These are phyloP conservation scores for Aspergillus sp. DNA, from an alignment of 2,329 filamentous ascomycete genomes.

Conservation along the genomic window DNA sequence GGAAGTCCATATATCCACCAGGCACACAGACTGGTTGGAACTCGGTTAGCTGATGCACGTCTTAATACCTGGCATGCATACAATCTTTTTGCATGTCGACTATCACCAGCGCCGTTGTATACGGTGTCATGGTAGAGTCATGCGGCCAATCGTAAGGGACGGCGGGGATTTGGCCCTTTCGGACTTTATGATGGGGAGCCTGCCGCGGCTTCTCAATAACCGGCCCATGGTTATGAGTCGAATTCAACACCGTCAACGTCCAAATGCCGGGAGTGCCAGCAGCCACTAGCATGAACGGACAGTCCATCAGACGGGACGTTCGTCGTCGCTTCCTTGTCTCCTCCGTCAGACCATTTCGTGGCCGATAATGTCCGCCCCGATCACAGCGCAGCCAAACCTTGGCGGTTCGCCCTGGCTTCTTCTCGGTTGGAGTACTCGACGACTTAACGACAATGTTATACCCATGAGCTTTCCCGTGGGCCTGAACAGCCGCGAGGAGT, in stretches of 20 bases:
- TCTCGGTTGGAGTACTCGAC: conserved; percentile 37
- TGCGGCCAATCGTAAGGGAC: conserved; percentile 40
- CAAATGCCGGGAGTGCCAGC: conserved; percentile 36
- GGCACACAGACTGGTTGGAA: conserved; percentile 29
- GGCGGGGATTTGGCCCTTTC: conserved; percentile 35
- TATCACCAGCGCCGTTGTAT: conserved; percentile 38
- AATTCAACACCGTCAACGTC: conserved; percentile 34
- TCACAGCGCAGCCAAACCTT: conserved; percentile 39
- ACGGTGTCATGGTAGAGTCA: conserved; percentile 35
- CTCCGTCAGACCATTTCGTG: conserved; percentile 36
- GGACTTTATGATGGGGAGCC: conserved; percentile 32
- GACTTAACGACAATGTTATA: conserved; percentile 39
- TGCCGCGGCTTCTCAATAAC: conserved; percentile 33
- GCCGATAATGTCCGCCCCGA: conserved; percentile 36
- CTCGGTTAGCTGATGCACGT: background rate
- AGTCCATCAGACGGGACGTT: conserved; percentile 37
- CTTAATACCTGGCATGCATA: conserved; percentile 21
- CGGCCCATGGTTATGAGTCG: conserved; percentile 36
- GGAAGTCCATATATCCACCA: conserved; percentile 37
- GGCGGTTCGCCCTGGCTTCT: conserved; percentile 36
- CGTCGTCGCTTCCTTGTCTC: conserved; percentile 36
- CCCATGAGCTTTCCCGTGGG: conserved; percentile 34
- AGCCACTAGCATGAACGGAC: conserved; percentile 37
- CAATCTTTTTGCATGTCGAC: conserved; percentile 43
- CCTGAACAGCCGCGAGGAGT: conserved; percentile 32